Conservation (phyloP, 495 filamentous ascomycete genomes). For the Massariosphaeria phaeospora region DNA sequence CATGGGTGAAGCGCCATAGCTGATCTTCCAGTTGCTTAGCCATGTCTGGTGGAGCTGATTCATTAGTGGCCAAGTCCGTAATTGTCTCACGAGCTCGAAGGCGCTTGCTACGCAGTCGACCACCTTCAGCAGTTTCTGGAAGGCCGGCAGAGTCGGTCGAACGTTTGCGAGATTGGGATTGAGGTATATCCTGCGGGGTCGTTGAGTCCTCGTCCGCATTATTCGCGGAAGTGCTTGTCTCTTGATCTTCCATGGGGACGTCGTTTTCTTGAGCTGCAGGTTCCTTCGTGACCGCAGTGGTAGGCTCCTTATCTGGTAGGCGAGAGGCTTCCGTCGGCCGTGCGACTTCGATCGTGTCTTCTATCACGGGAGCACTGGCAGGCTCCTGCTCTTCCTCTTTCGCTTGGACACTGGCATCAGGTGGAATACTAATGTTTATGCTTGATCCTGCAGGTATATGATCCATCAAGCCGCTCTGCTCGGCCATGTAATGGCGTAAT, state of each 20-base stretch:
- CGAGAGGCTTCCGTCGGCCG: not conserved
- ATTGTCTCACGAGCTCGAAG: slow-evolving; percentile 73
- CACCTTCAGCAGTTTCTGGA: slow-evolving; percentile 50
- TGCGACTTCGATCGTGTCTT: not conserved
- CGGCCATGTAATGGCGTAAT: slow-evolving; percentile 47
- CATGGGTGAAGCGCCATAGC: slow-evolving; percentile 60
- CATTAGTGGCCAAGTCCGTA: slow-evolving; percentile 48
- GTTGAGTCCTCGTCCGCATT: slow-evolving; percentile 9
- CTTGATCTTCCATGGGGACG: slow-evolving; percentile 17
- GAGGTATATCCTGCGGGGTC: slow-evolving; percentile 10
- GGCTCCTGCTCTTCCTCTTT: slow-evolving; percentile 32
- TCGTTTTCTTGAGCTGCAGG: too few relatives aligned
- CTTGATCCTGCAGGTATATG: slow-evolving; percentile 35
- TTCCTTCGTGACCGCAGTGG: not conserved
- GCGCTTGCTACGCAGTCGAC: slow-evolving; percentile 74
- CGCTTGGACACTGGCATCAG: slow-evolving; percentile 14
- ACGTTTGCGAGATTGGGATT: slow-evolving; percentile 50
- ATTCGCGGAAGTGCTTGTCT: slow-evolving; percentile 14
- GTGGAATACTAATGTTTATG: slow-evolving; percentile 40
- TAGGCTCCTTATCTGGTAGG: not conserved
- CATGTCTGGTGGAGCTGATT: slow-evolving; percentile 57
- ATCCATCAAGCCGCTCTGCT: slow-evolving; percentile 41
- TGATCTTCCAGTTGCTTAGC: slow-evolving; percentile 69
- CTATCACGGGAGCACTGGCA: not conserved
- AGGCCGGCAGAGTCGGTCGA: slow-evolving; percentile 60